Conservation (phyloP, 495 filamentous ascomycete genomes). For the Ramalina peruviana region DNA sequence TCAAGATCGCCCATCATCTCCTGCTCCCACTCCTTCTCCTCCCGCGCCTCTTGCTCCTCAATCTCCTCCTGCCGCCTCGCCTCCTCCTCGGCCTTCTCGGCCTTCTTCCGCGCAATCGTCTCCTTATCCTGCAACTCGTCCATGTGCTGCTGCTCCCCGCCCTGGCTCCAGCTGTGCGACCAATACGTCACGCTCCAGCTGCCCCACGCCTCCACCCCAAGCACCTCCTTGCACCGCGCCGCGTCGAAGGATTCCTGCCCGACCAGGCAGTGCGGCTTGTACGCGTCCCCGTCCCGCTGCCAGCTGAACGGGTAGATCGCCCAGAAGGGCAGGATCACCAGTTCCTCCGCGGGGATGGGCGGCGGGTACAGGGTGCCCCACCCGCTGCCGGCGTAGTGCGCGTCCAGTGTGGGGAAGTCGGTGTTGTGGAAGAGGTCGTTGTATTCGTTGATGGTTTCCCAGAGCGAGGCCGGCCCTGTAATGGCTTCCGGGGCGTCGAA, state of each 20-base stretch:
- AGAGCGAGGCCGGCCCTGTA: constrained; percentile 9
- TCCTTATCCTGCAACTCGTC: constrained; percentile 70
- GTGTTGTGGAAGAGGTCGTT: constrained; percentile 1
- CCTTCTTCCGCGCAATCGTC: constrained; percentile 48
- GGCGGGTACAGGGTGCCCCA: constrained; percentile 1
- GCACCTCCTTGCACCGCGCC: constrained; percentile 8
- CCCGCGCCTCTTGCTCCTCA: neutral
- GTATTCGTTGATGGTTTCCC: constrained; percentile 2
- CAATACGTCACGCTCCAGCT: constrained; percentile 16
- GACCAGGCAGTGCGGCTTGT: constrained; percentile 6
- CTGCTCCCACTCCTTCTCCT: neutral
- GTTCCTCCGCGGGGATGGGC: neutral
- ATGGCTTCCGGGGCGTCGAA: constrained; percentile 3
- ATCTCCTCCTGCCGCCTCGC: constrained; percentile 29
- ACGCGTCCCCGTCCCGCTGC: constrained; percentile 7
- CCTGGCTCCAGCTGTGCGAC: constrained; percentile 11
- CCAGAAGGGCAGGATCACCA: constrained; percentile 13
- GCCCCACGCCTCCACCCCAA: constrained; percentile 7
- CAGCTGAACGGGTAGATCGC: constrained; percentile 15
- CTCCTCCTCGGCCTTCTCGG: neutral
- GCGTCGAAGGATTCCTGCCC: constrained; percentile 5
- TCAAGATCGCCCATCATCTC: neutral
- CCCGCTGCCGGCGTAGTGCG: constrained; percentile 2
- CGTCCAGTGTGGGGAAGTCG: constrained; percentile 5
- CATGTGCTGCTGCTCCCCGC: constrained; percentile 33